These are phyloP conservation scores for Scutellaria barbata DNA, from an alignment of 257 asterid genomes.

Conservation along the genomic window DNA sequence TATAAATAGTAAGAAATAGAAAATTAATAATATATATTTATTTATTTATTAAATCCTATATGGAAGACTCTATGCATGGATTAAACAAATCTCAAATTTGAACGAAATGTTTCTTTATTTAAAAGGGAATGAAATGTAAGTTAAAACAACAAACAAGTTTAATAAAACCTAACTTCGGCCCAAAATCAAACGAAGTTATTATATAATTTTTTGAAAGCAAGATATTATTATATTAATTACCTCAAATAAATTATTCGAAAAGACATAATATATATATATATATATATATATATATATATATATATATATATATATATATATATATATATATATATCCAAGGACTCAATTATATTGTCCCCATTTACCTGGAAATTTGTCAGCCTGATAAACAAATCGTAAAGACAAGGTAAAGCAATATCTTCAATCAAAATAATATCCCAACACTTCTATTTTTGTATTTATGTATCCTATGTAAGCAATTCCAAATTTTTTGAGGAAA, in stretches of 20 bases:
- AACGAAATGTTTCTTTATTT: not conserved
- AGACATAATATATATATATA: constrained; percentile 4
- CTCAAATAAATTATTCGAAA: not conserved
- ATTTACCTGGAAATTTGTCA: constrained; percentile 27
- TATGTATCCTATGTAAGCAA: not conserved
- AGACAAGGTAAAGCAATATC: constrained; percentile 30
- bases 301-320: too few species aligned
- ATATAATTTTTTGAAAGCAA: not conserved
- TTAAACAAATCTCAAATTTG: too few species aligned
- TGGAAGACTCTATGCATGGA: too few species aligned
- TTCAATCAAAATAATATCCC: not conserved
- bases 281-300: too few species aligned
- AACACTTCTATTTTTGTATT: not conserved
- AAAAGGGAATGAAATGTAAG: not conserved
- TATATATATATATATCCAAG: not conserved
- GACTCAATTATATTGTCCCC: constrained; percentile 26
- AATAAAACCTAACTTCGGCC: not conserved
- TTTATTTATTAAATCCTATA: too few species aligned
- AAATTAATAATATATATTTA: too few species aligned
- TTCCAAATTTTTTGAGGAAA: constrained; percentile 32
- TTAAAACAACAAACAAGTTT: not conserved
- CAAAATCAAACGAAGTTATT: not conserved
- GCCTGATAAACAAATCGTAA: constrained; percentile 41
- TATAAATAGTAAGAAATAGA: too few species aligned
- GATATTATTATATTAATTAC: not conserved